Conservation (phyloP, 202 grass and related monocot genomes). For the Musa balbisiana region DNA sequence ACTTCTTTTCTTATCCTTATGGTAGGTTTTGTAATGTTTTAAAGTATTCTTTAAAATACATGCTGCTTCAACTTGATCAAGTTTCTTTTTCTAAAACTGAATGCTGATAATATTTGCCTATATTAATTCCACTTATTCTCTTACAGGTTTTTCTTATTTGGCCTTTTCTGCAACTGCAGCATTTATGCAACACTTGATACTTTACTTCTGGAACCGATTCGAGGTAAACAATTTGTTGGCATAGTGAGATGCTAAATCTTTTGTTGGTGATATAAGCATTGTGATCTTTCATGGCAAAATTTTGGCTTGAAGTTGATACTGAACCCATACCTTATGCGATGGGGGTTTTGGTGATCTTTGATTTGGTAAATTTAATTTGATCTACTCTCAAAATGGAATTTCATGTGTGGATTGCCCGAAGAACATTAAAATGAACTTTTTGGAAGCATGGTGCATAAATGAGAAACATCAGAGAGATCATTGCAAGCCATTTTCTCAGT, state of each 20-base stretch:
- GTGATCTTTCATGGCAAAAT: no score
- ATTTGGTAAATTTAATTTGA: background rate
- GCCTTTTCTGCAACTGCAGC: constrained; percentile 90
- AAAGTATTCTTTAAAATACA: background rate
- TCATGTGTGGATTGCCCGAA: no score
- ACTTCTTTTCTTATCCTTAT: constrained; percentile 96
- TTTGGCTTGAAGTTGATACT: no score
- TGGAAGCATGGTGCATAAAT: background rate
- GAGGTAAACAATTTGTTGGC: constrained; percentile 51
- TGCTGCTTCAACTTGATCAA: no score
- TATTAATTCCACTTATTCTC: background rate
- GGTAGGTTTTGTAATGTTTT: constrained; percentile 35
- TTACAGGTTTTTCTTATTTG: constrained; percentile 91
- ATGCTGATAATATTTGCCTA: background rate
- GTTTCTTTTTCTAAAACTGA: no score
- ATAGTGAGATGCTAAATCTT: background rate
- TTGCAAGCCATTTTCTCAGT: no score
- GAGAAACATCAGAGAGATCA: background rate
- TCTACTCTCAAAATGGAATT: no score
- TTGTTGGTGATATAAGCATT: no score
- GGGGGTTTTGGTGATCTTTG: no score
- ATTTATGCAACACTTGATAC: constrained; percentile 97
- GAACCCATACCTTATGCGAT: no score
- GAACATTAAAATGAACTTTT: background rate
- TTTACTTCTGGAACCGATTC: constrained; percentile 99